These are phyloP conservation scores for Laburnicola sp. DNA, from an alignment of 2,329 filamentous ascomycete species.

Conservation along the genomic window DNA sequence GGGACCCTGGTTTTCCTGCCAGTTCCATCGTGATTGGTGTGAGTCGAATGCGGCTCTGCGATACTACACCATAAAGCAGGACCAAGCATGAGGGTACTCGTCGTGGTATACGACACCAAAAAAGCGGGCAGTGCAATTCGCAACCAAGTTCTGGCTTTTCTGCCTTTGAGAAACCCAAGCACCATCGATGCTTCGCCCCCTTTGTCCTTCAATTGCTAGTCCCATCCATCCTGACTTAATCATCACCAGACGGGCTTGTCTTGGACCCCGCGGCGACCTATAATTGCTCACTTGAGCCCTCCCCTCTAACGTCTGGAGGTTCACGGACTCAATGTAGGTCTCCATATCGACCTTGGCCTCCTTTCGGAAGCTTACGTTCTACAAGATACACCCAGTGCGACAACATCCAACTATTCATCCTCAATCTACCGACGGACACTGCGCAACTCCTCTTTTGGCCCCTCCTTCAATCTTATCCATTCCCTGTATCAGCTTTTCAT, in stretches of 20 bases:
- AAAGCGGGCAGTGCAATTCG: slow-evolving; percentile 35
- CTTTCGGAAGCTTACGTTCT: neutral
- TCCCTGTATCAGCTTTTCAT: slow-evolving; percentile 5
- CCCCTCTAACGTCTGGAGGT: neutral
- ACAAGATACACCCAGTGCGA: neutral
- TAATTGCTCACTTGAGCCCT: neutral
- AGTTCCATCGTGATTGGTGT: slow-evolving; percentile 5
- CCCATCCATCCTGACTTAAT: slow-evolving; percentile 13
- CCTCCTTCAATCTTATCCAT: neutral
- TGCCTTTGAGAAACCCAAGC: slow-evolving; percentile 26
- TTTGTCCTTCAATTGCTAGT: slow-evolving; percentile 20
- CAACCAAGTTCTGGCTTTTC: slow-evolving; percentile 21
- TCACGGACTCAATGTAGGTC: neutral
- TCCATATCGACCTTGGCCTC: neutral
- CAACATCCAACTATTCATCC: neutral
- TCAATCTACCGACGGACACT: neutral
- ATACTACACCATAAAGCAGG: slow-evolving; percentile 36
- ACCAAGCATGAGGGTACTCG: slow-evolving; percentile 24
- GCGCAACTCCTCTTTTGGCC: too few relatives aligned
- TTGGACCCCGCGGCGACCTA: slow-evolving; percentile 1
- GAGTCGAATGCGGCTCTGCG: slow-evolving; percentile 42
- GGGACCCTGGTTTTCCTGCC: slow-evolving; percentile 14
- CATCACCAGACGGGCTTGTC: slow-evolving; percentile 11
- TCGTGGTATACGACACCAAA: slow-evolving; percentile 24
- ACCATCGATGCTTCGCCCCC: slow-evolving; percentile 33